A percentile compares a stretch with the other conserved stretches of the same genome.
Conservation (phyloP, 129 eudicot species). For the Flaveria robusta region DNA sequence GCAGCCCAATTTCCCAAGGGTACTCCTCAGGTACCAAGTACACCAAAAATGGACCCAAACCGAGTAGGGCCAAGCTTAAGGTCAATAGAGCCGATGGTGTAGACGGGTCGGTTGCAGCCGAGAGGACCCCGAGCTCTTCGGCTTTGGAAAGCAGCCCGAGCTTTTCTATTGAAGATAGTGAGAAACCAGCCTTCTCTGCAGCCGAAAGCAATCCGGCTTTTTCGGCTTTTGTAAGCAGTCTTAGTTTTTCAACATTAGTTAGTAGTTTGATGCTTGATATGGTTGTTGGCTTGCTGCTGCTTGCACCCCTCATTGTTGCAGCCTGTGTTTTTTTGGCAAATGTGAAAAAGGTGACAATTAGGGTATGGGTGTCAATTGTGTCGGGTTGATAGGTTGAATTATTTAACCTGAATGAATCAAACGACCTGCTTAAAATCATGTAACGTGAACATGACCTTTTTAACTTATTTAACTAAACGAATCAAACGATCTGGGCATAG, state of each 20-base stretch:
- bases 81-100: slow-evolving; percentile 68
- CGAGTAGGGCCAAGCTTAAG: slow-evolving; percentile 58
- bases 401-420: too few species aligned
- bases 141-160: slow-evolving; percentile 90
- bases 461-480: too few species aligned
- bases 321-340: slow-evolving; percentile 32
- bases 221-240: slow-evolving; percentile 91
- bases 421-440: not conserved
- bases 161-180: slow-evolving; percentile 76
- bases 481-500: too few species aligned
- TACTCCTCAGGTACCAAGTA: slow-evolving; percentile 83
- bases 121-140: slow-evolving; percentile 82
- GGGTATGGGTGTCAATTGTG: not conserved
- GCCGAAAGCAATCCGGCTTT: slow-evolving; percentile 88
- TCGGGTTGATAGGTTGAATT: too few species aligned
- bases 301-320: slow-evolving; percentile 45
- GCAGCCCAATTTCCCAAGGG: slow-evolving; percentile 80
- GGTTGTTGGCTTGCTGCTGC: slow-evolving; percentile 29
- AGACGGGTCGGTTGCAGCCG: slow-evolving; percentile 86
- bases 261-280: slow-evolving; percentile 61
- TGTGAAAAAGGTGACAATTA: slow-evolving; percentile 12
- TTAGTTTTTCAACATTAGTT: slow-evolving; percentile 77
- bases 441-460: not conserved
- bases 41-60: slow-evolving; percentile 62
- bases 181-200: slow-evolving; percentile 77